A percentile compares a stretch with the other conserved stretches of the same genome.
Conservation (phyloP, 2,329 filamentous ascomycete species). For the Helminthosporium solani region DNA sequence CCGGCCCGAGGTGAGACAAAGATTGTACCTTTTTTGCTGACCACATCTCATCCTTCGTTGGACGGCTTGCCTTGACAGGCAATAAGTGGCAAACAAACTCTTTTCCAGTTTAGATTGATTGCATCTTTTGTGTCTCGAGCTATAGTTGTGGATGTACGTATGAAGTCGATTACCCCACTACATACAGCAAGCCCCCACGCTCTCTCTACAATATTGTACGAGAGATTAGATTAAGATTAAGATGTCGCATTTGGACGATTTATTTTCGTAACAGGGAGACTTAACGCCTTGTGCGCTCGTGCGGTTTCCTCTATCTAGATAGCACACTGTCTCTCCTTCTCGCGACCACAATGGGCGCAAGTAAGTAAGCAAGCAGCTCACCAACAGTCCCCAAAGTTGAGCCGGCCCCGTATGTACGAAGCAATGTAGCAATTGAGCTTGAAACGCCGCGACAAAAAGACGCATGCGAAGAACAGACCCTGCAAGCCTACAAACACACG, state of each 20-base stretch:
- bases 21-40: not conserved
- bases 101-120: not conserved
- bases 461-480: not conserved
- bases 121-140: not conserved
- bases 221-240: not conserved
- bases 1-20: not conserved
- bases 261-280: too few relatives aligned
- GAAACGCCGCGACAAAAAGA: not conserved
- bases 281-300: too few relatives aligned
- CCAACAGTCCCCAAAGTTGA: not conserved
- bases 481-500: not conserved
- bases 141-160: not conserved
- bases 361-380: not conserved
- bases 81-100: not conserved
- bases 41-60: not conserved
- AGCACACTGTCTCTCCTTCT: too few relatives aligned
- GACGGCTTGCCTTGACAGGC: not conserved
- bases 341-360: too few relatives aligned
- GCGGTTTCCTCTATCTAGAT: too few relatives aligned
- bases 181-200: not conserved
- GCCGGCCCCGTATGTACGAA: too few relatives aligned
- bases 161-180: conserved; percentile 1
- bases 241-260: too few relatives aligned
- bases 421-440: not conserved
- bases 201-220: not conserved